phyloP scores from a whole-genome alignment of 1,284 basidiomycete species.

The Crepidotus sp. region DNA sequence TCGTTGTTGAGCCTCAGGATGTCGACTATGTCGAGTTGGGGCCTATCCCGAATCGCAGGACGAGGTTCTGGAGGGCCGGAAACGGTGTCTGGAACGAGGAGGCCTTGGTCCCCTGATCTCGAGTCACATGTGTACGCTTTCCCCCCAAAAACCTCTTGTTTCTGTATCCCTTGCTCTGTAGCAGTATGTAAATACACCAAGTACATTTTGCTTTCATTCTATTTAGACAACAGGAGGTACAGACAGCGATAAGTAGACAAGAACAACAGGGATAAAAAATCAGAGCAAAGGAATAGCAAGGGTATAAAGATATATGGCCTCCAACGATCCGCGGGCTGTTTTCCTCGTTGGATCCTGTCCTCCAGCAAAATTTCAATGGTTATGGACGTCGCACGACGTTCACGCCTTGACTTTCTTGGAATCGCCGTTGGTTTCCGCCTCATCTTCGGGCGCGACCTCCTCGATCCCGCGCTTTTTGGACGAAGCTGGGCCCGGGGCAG shows the following conservation, averaged over 20 bases:
- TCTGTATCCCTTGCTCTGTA: not conserved
- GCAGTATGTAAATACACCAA: conserved; percentile 13
- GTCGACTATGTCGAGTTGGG: conserved; percentile 57
- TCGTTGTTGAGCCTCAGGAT: conserved; percentile 53
- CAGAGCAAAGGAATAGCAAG: conserved; percentile 19
- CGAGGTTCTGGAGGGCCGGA: conserved; percentile 36
- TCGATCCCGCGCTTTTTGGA: conserved; percentile 32
- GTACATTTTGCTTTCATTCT: conserved; percentile 14
- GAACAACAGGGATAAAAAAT: conserved; percentile 9
- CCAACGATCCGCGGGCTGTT: conserved; percentile 5
- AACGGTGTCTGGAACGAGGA: conserved; percentile 46
- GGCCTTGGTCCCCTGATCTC: conserved; percentile 42
- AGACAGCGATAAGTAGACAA: conserved; percentile 8
- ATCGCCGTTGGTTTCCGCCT: conserved; percentile 25
- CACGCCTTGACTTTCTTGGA: conserved; percentile 36
- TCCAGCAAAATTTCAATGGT: conserved; percentile 5
- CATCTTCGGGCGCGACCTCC: conserved; percentile 29
- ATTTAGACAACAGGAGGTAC: conserved; percentile 12
- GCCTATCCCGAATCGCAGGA: conserved; percentile 46
- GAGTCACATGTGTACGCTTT: not conserved
- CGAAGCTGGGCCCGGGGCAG: conserved; percentile 11
- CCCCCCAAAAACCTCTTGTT: not conserved
- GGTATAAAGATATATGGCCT: conserved; percentile 15
- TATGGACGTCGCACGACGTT: not conserved
- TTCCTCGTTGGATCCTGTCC: not conserved